Evolutionary conservation across 2,329 filamentous ascomycete genomes (phyloP).

Genomic region (Orbilia ellipsospora): DNA sequence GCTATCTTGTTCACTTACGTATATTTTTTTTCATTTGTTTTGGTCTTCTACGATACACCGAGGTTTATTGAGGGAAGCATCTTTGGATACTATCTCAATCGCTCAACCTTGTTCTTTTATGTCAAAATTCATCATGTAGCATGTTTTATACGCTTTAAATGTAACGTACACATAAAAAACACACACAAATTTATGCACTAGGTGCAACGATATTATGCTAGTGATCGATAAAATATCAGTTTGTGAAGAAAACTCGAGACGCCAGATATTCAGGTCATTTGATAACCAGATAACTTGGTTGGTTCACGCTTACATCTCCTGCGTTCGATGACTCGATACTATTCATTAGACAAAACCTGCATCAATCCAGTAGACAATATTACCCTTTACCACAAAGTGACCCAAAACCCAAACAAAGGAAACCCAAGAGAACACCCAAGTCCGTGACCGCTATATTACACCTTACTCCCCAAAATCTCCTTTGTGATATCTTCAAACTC

Average conservation of each 20-base stretch:
- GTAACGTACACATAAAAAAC: neutral
- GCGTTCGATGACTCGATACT: too few relatives aligned
- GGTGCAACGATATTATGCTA: too few relatives aligned
- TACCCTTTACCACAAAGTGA: neutral
- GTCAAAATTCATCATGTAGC: neutral
- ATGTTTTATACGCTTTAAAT: conserved; percentile 6
- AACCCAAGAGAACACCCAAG: neutral
- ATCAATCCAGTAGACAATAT: neutral
- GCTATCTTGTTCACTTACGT: neutral
- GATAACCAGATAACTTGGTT: too few relatives aligned
- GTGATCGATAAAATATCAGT: too few relatives aligned
- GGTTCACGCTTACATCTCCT: too few relatives aligned
- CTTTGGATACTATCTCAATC: neutral
- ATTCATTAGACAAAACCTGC: too few relatives aligned
- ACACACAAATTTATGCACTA: neutral
- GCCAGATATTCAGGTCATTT: too few relatives aligned
- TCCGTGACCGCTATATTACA: neutral
- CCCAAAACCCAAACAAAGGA: neutral
- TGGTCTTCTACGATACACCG: too few relatives aligned
- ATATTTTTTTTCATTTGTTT: neutral
- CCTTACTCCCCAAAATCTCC: conserved; percentile 10
- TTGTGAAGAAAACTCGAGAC: too few relatives aligned
- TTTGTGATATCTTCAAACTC: conserved; percentile 24
- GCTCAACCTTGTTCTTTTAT: neutral
- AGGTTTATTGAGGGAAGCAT: neutral